Evolutionary conservation across 176 grass and related monocot genomes (phyloP), one percentile per base, ranked within the genome.

Genomic region (Cymbopogon citratus): DNA sequence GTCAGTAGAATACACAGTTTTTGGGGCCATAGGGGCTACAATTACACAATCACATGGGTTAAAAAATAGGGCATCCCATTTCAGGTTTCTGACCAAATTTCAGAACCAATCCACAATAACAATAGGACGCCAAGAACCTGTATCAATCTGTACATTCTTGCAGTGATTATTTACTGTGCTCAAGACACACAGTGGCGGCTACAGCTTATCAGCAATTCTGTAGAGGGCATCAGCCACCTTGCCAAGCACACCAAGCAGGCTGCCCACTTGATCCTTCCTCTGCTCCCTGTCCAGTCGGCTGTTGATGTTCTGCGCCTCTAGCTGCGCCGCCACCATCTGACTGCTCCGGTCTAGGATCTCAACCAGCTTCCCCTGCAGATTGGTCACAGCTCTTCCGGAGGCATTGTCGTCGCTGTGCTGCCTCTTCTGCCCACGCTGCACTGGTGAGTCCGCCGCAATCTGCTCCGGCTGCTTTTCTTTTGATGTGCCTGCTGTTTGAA

Each of bases 151-250:
- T 86, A 86, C 60, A 78, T 83, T 90, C 36, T 73, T 73, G 68
- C 23, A 40, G 79, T 59, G 46, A 63, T 86, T 83, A 83, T 74
- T 86, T 86, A 73, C 88, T 60, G 70, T 63, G 48, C 66, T 78
- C 67, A 68, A 52, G 73, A 74, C 34, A 74, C 34, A 66, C 39
- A 86, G 25, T 13, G 62, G 80, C 5, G 23, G 23, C 87, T 99
- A 99, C 66, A 99, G 73, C 82, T 96, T 96, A 66, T 99, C 97
- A 80, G 96, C 93, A 75, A 99, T 99, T 89, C 81, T 99, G 81
- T 87, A 77, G 27, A 95, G 92, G n/a, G 89, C 91, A 87, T 99
- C 96, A 80, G 96, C 92, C 56, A 99, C 87, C 79, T 90, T 95
- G 71, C 88, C 84, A 66, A 99, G 87, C 61, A 93, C 87, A 85